Evolutionary conservation across 176 grass and related monocot species (phyloP), one percentile per base, ranked within the genome.

Genomic region (Rhipidocladum racemiflorum): DNA sequence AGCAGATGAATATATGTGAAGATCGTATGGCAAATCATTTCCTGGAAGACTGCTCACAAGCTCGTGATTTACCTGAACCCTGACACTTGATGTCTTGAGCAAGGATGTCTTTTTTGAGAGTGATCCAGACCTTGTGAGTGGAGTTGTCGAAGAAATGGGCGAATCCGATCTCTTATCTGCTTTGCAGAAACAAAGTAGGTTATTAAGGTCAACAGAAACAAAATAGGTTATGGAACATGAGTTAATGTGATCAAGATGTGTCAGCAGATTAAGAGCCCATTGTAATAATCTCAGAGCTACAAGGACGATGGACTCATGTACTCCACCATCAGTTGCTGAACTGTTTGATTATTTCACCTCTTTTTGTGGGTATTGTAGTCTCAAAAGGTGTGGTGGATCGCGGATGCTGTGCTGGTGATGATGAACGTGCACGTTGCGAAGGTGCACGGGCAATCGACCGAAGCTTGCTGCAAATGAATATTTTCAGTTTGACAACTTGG

Each of bases 81-180:
- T 87, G 61, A 83, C 85, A 76, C 90, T 95, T 32, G 90, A 88
- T 54, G 96, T 88, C 72, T 91, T 95, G 81, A 93, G 87, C 85
- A 95, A 82, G 67, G 91, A 91, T 81, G 96, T 30, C 79, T 88
- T 91, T 62, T 76, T 87, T 48, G 91, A 75, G 53, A 93, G 71
- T 45, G 96, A 95, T 44, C 72, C 89, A 30, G 92, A 90, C 29
- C 89, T 88, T 70, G 82, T 86, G 4, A 94, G 46, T 59, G 78
- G 74, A 65, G 88, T 83, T n/a, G 53, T 38, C 34, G 48, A 66
- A 17, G 77, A 46, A 76, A 90, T 61, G 17, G 85, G 85, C 4
- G 89, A 93, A 61, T 80, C 76, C 30, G 89, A 89, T 61, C 89
- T 91, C 54, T 83, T 89, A 53, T 99, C 96, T 95, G 83, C 57